Base-by-base conservation (phyloP, 2,329 filamentous ascomycete genomes). In the Drechslerella coelobrocha region DNA sequence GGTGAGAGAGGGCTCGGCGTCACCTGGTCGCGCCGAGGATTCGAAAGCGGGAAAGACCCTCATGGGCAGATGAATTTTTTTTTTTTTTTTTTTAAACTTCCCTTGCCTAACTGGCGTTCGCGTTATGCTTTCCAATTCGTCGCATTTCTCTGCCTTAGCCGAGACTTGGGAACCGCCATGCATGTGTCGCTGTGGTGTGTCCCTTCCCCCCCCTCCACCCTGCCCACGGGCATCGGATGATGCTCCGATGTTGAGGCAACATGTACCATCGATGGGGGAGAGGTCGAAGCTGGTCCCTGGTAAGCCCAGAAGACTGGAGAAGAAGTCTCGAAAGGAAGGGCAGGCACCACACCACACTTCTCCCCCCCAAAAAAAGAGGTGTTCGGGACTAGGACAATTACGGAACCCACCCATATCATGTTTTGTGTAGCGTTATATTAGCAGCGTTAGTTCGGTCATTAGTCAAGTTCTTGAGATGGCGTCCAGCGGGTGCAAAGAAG, bases 261-360 rank as follows among this genome's bases (percentile, higher is more conserved):
- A 39, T 39, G 34, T 45, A 61, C 63, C 63, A 51, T 56, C 56
- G 57, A 69, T 62, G 56, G 43, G 31, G 27, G 24, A 1, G 50
- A 61, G 51, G 51, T 19, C 55, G 34, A 52, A 62, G 55, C 57
- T 41, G 52, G 65, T 62, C 59, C 66, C 66, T 63, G 53, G 66
- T 71, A 59, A 71, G 66, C 66, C 66, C 66, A 71, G 66, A 71
- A 71, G 41, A 71, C 54, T 71, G 59, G 66, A 71, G 66, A 62
- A 71, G 41, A 52, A 61, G 41, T 45, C 61, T 63, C 53, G 53
- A 71, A 71, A 57, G 66, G 59, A 57, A 69, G 65, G 57, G 56
- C 37, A 51, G 45, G 51, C 59, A 45, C 52, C 55, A 59, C 27
- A 53, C 29, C 63, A 61, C 29, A 31, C 29, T 6, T 12, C 29